Evolutionary conservation across 2,329 filamentous ascomycete species (phyloP).

Genomic region (Aspergillus sp.): DNA sequence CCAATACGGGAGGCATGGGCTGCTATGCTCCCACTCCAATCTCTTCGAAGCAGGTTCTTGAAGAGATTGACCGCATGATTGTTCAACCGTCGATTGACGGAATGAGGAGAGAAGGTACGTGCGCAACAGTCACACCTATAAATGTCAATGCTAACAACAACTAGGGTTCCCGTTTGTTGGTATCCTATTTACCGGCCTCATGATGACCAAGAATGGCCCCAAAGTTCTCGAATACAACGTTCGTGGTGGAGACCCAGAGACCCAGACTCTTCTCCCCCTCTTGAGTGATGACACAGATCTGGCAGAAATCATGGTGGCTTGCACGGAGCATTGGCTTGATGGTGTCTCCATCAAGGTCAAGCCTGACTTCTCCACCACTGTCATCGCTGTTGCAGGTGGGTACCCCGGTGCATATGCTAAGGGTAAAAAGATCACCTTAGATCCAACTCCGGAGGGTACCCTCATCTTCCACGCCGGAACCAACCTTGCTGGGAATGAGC

Average conservation of each 20-base stretch:
- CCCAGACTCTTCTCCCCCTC: slow-evolving; percentile 79
- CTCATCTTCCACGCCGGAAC: slow-evolving; percentile 95
- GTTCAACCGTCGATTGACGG: slow-evolving; percentile 88
- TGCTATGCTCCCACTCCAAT: slow-evolving; percentile 91
- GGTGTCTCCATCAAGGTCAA: slow-evolving; percentile 68
- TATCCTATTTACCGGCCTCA: slow-evolving; percentile 65
- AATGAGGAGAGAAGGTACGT: slow-evolving; percentile 74
- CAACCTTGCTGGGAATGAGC: slow-evolving; percentile 57
- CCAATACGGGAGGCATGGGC: slow-evolving; percentile 97
- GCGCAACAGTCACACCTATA: slow-evolving; percentile 24
- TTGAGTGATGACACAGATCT: slow-evolving; percentile 77
- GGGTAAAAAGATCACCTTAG: slow-evolving; percentile 63
- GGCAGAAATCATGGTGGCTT: slow-evolving; percentile 84
- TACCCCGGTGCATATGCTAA: slow-evolving; percentile 87
- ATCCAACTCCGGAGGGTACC: slow-evolving; percentile 56
- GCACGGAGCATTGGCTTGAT: slow-evolving; percentile 71
- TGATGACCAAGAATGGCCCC: slow-evolving; percentile 80
- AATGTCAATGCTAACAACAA: neutral
- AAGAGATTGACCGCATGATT: slow-evolving; percentile 74
- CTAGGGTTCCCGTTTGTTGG: slow-evolving; percentile 44
- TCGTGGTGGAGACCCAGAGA: slow-evolving; percentile 88
- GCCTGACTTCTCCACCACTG: slow-evolving; percentile 75
- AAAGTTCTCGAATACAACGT: slow-evolving; percentile 92
- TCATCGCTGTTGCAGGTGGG: slow-evolving; percentile 89
- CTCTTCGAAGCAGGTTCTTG: slow-evolving; percentile 71